Evolutionary conservation across 2,329 filamentous ascomycete genomes (phyloP), one percentile per base, ranked within the genome.

Genomic region (Aspergillus versicolor): DNA sequence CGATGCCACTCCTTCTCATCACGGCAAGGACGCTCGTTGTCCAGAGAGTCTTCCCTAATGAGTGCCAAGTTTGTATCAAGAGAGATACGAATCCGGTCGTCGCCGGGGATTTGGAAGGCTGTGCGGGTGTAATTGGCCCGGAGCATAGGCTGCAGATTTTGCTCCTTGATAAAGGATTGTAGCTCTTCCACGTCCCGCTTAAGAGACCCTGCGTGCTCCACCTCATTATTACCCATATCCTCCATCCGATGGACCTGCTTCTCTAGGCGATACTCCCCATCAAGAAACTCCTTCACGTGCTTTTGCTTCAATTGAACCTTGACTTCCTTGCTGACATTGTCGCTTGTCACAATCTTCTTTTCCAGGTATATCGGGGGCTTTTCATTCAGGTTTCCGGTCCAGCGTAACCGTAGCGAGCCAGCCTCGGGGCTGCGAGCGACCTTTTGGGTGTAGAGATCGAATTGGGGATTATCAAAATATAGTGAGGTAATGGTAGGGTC

Each of bases 401-500:
- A 99, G 41, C 94, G 84, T 59, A 97, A 80, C 8, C 94, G 87
- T 49, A 99, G 76, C 22, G 93, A 97, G 3, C 89, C 86, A 6
- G 91, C 90, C 67, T 92, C 87, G 1, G 85, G 81, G 59, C 87
- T 81, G 61, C 88, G 85, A 59, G 89, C 87, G 21, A 97, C 87
- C 77, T 97, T 97, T 67, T 88, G 84, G 13, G 85, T 85, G 75
- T 97, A 99, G 9, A 97, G 82, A 13, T 89, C 84, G 73, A 99
- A 97, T 63, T 88, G 87, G 41, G 85, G 81, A 71, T 88, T 96
- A 75, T 99, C 94, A 69, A 97, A 96, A 77, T 99, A 99, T 40
- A 99, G 85, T 24, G 93, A 97, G 15, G 92, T 97, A 64, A 97
- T 90, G 50, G 90, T 90, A 5, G 94, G 94, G 68, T 97, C 93